These are phyloP conservation scores for Sphagnum fallax DNA, from an alignment of 228 moss, liverwort and hornwort genomes.

Conservation along the genomic window DNA sequence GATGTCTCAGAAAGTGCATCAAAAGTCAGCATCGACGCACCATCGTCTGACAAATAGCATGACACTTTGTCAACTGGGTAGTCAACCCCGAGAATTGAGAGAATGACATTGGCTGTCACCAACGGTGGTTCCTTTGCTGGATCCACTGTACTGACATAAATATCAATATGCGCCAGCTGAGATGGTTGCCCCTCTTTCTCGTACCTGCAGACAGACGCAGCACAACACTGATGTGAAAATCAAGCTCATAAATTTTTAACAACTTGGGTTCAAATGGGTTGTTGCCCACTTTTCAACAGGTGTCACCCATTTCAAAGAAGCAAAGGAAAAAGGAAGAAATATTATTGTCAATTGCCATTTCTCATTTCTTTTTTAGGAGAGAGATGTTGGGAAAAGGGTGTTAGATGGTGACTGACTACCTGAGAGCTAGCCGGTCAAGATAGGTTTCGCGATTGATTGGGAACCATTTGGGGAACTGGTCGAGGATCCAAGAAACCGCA, in stretches of 20 bases:
- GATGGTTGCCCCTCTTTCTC: conserved; percentile 71
- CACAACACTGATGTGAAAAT: neutral
- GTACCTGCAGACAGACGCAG: conserved; percentile 27
- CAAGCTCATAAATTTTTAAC: neutral
- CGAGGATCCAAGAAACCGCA: conserved; percentile 83
- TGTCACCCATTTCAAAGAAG: neutral
- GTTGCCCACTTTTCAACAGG: too few species aligned
- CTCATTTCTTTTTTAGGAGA: too few species aligned
- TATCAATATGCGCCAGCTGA: conserved; percentile 50
- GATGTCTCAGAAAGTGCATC: conserved; percentile 70
- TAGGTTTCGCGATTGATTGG: conserved; percentile 79
- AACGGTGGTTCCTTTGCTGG: conserved; percentile 75
- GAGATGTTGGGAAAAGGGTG: neutral
- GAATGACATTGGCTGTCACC: conserved; percentile 66
- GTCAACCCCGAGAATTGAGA: conserved; percentile 72
- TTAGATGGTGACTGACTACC: conserved; percentile 16
- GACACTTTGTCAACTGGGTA: conserved; percentile 79
- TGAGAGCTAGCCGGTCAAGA: conserved; percentile 68
- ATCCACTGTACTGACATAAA: conserved; percentile 88
- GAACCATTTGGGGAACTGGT: conserved; percentile 91
- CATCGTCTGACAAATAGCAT: conserved; percentile 77
- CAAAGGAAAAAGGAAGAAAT: too few species aligned
- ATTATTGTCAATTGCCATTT: too few species aligned
- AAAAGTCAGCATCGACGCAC: conserved; percentile 80
- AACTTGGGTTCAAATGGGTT: too few species aligned